A percentile compares a stretch with the other conserved stretches of the same genome.
These are phyloP conservation scores for Gossypium thurberi DNA, from an alignment of 345 rosid genomes.

Conservation along the genomic window DNA sequence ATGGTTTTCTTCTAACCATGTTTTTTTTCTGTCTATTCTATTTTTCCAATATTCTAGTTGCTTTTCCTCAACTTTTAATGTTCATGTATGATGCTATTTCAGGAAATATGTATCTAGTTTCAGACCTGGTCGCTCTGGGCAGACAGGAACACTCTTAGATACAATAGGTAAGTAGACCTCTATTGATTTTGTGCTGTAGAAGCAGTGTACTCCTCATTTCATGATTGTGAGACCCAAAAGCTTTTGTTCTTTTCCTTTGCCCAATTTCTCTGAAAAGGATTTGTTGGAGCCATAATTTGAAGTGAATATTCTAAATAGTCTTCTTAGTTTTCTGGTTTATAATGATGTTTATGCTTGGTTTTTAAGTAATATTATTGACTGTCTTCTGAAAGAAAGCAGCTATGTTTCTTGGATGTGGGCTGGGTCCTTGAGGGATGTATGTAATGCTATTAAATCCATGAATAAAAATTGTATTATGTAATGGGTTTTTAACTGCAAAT, in stretches of 20 bases:
- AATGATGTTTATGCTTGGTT: background rate
- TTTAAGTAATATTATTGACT: background rate
- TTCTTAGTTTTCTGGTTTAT: background rate
- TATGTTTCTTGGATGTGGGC: background rate
- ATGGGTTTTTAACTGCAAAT: background rate
- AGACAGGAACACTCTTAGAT: slow-evolving; percentile 58
- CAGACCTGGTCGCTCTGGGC: slow-evolving; percentile 59
- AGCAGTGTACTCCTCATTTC: slow-evolving; percentile 6
- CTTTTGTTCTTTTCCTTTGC: background rate
- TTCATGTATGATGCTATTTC: slow-evolving; percentile 18
- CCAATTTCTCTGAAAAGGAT: background rate
- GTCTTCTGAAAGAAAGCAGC: background rate
- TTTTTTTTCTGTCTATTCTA: slow-evolving; percentile 8
- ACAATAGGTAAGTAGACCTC: slow-evolving; percentile 50
- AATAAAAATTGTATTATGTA: background rate
- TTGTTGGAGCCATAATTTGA: background rate
- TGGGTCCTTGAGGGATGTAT: background rate
- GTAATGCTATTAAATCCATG: background rate
- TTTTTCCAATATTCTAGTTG: slow-evolving; percentile 4
- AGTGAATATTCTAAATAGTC: background rate
- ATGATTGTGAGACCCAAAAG: slow-evolving; percentile 1
- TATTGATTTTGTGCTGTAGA: background rate
- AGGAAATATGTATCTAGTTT: slow-evolving; percentile 95
- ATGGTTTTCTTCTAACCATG: slow-evolving; percentile 54
- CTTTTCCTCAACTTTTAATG: slow-evolving; percentile 12